Base-by-base conservation (phyloP, 148 eudicot genomes). In the Rhododendron griersonianum region DNA sequence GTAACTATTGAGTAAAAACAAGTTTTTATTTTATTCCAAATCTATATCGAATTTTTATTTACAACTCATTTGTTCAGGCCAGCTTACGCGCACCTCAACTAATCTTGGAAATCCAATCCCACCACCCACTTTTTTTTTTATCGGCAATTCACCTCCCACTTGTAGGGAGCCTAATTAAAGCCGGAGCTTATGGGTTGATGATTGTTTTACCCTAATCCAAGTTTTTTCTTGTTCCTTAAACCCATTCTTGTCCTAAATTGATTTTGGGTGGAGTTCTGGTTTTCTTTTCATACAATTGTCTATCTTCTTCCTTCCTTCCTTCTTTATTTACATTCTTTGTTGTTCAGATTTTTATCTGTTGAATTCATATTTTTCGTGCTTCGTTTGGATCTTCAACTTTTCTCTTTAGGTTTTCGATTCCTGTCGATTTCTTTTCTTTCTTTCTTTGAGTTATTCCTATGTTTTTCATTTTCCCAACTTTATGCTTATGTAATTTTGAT, bases 1-100 rank as follows among this genome's bases (percentile, higher is more conserved):
- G 99, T 71, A 71, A 69, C 30, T 18, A 16, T 93, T 91, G 37
- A 84, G 86, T 87, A 0, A 11, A n/a, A 15, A 37, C 13, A 1
- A n/a, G 25, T 16, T 41, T 73, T 21, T 71, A 15, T 74, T 19
- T 3, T 37, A 37, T n/a, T 3, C 23, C 65, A n/a, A 65, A 7
- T 23, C 71, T 18, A 4, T 15, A 18, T 5, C 2, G 0, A 3
- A 13, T 14, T 6, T 7, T 13, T 61, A 33, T 73, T 50, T 35
- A 47, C 19, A 55, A 16, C 6, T 18, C 23, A 4, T 18, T 16
- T 51, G 18, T 51, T 13, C 16, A 51, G 1, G 5, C 18, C 5
- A 51, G 1, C 57, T 13, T 14, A 14, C 57, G 0, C 2, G 1
- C 7, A 55, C 7, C 61, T 16, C 23, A 5, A 18, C 21, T 3